Evolutionary conservation across 2,329 filamentous ascomycete genomes (phyloP), one percentile per base, ranked within the genome.

Genomic region (Phaeoacremonium minimum): DNA sequence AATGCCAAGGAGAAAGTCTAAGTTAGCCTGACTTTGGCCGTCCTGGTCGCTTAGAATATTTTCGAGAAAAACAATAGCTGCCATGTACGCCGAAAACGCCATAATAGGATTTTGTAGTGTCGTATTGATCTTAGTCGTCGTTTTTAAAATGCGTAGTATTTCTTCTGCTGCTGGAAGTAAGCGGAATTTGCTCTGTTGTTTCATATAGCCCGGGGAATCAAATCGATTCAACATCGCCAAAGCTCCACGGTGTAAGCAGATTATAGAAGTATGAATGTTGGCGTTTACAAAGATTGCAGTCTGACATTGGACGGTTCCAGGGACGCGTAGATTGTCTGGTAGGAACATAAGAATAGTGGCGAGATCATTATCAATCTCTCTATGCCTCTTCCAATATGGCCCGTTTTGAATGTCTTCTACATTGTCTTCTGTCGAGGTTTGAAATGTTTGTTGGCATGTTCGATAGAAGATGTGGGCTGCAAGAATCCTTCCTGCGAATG

Each of bases 71-170:
- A 87, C 83, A 17, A 79, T 71, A 11, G 81, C 78, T 7, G 83
- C 78, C 33, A 86, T 80, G 49, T 85, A 87, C 6, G 86, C 66
- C 44, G 80, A 83, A 57, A 86, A 87, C 0, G 78, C 75, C 45
- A 84, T 71, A 53, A 86, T 83, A 0, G 83, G 81, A 43, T 85
- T 85, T 63, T 81, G 75, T 73, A 85, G 47, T 13, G 47, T 37
- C 36, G 42, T 35, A 5, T 43, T 45, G 6, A 47, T 55, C 28
- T 55, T 47, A 42, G 48, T 52, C 6, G 37, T 17, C 7, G 84
- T 73, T 33, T 77, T 74, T 78, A 85, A 83, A 35, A 84, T 78
- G 33, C 69, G 76, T 2, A 80, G 73, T 37, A 84, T 80, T 46
- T 84, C 79, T 14, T 79, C 74, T 4, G 81, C 82, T 17, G 81